Evolutionary conservation across 1,284 basidiomycete species (phyloP), one percentile per base, ranked within the genome.

Genomic region (Mrakiaceae sp.): DNA sequence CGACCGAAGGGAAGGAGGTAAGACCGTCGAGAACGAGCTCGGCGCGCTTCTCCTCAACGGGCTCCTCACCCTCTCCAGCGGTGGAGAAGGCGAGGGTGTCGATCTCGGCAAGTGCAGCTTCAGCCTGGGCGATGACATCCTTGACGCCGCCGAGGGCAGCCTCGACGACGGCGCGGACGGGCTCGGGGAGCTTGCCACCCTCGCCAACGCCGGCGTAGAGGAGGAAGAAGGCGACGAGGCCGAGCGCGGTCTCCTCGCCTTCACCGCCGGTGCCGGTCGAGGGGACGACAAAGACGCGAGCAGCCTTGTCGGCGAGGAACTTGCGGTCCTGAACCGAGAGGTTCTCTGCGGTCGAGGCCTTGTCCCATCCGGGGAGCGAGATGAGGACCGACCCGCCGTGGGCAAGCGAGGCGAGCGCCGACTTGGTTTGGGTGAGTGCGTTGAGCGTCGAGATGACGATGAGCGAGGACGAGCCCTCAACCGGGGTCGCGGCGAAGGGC

Each of bases 161-260:
- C 54, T 75, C 74, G 63, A 78, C 71, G 4, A 78, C 75, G 62
- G 71, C 71, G 67, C 72, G 70, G n/a, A 78, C 70, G 51, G 72
- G 71, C 16, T 60, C 62, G 50, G 74, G 70, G 10, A 78, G 70
- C 64, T 70, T 71, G 62, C 74, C 69, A 42, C 66, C 58, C 60
- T 66, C 58, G 16, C 64, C 64, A 27, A 66, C 54, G 56, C 74
- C 75, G 56, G 76, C 75, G 74, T 77, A 78, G 52, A 78, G 72
- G 39, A 78, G 72, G 51, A 78, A 70, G 74, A 78, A 78, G 8
- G 74, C 77, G 63, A 75, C 73, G 64, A 76, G 72, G 67, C 76
- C 75, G 59, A 72, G 69, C 67, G 76, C 74, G 27, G 75, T 62
- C 48, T 62, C 56, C 56, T 67, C 63, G n/a, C 55, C 63, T 56